A percentile compares a stretch with the other conserved stretches of the same genome.
phyloP scores from a whole-genome alignment of 768 basidiomycete species.

The Tricholoma flavovirens region DNA sequence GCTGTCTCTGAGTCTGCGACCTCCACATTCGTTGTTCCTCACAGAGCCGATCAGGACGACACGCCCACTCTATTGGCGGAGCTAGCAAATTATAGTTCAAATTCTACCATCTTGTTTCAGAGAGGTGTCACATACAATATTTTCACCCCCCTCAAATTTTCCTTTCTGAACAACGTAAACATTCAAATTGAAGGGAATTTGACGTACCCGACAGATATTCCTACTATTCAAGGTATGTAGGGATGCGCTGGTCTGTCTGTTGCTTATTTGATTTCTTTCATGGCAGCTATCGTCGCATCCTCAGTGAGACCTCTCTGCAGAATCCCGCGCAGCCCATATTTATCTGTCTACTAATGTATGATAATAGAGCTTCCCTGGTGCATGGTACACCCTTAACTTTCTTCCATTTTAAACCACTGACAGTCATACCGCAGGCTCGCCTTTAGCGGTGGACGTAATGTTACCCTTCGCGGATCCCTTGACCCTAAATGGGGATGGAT shows the following conservation, averaged over 20 bases:
- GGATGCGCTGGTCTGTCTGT: not conserved
- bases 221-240: constrained; percentile 41
- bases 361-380: constrained; percentile 36
- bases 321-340: not conserved
- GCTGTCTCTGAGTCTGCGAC: constrained; percentile 30
- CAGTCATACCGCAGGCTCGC: constrained; percentile 36
- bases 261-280: not conserved
- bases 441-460: constrained; percentile 50
- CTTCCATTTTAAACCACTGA: not conserved
- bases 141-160: constrained; percentile 54
- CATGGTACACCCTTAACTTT: constrained; percentile 29
- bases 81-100: constrained; percentile 31
- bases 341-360: not conserved
- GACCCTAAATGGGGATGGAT: constrained; percentile 64
- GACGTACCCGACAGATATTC: constrained; percentile 47
- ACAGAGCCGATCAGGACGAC: constrained; percentile 43
- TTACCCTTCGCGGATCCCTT: constrained; percentile 49
- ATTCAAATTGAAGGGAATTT: constrained; percentile 53
- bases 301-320: constrained; percentile 28
- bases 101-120: constrained; percentile 53
- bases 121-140: constrained; percentile 56
- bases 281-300: constrained; percentile 36
- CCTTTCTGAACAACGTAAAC: constrained; percentile 49
- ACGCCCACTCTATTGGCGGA: constrained; percentile 42
- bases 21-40: constrained; percentile 48